Conservation (phyloP, 441 rosid species). For the Geranium incanum region DNA sequence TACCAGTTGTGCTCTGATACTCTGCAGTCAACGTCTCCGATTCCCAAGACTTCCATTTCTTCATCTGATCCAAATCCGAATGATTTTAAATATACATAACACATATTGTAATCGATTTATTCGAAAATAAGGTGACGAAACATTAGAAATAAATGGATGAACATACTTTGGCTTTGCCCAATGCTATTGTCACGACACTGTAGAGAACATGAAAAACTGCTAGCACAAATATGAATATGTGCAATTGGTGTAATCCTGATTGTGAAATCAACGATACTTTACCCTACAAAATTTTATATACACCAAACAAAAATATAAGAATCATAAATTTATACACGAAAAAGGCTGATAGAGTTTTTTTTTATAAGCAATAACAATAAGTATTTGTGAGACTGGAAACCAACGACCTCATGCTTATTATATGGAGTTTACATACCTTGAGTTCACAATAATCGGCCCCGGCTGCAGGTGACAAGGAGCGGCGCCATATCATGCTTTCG, state of each 20-base stretch:
- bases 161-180: constrained; percentile 49
- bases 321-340: not conserved
- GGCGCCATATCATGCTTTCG: constrained; percentile 25
- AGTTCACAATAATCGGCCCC: constrained; percentile 28
- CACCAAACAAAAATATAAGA: not conserved
- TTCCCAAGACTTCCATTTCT: constrained; percentile 56
- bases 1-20: constrained; percentile 44
- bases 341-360: not conserved
- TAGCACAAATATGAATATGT: constrained; percentile 53
- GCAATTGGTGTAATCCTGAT: constrained; percentile 51
- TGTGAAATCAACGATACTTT: constrained; percentile 43
- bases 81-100: too few relatives aligned
- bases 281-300: constrained; percentile 20
- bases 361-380: too few relatives aligned
- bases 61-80: constrained; percentile 27
- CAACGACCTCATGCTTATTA: too few relatives aligned
- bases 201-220: constrained; percentile 53
- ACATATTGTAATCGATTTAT: too few relatives aligned
- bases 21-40: constrained; percentile 46
- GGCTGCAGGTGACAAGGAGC: constrained; percentile 31
- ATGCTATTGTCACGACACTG: constrained; percentile 40
- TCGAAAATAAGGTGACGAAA: too few relatives aligned
- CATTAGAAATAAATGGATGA: not conserved
- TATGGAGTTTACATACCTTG: constrained; percentile 16
- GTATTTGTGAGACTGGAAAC: too few relatives aligned